Conservation (phyloP, 768 basidiomycete species). For the Amanita pseudoporphyria region DNA sequence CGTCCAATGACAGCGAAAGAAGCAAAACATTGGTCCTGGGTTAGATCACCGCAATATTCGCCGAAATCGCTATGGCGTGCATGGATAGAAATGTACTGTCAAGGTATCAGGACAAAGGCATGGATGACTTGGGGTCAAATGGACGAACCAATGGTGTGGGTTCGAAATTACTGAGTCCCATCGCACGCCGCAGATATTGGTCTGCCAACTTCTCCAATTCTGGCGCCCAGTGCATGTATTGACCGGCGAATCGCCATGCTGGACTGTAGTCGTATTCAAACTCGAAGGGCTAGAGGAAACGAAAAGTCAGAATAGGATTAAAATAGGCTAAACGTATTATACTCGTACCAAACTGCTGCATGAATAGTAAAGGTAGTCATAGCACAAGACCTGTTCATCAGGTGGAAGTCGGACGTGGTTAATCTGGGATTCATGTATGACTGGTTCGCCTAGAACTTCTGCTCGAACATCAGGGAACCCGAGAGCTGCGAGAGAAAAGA, state of each 20-base stretch:
- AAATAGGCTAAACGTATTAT: no score
- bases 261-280: conserved; percentile 49
- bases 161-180: conserved; percentile 25
- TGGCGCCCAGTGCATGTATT: conserved; percentile 40
- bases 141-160: conserved; percentile 37
- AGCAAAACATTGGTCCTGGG: conserved; percentile 41
- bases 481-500: conserved; percentile 37
- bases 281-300: conserved; percentile 36
- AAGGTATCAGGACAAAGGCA: neutral
- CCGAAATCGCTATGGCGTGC: conserved; percentile 47
- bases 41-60: conserved; percentile 31
- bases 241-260: conserved; percentile 47
- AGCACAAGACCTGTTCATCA: conserved; percentile 42
- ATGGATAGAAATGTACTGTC: conserved; percentile 49
- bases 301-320: neutral
- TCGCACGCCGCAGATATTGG: conserved; percentile 33
- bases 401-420: conserved; percentile 36
- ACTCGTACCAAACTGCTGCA: conserved; percentile 33
- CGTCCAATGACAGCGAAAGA: conserved; percentile 41
- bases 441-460: conserved; percentile 28
- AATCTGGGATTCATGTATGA: conserved; percentile 23
- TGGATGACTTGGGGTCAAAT: neutral
- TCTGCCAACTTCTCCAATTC: conserved; percentile 31
- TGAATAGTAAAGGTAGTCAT: conserved; percentile 43
- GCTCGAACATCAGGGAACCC: conserved; percentile 35